Percentiles rank a stretch among this genome's conserved stretches.
phyloP scores from a whole-genome alignment of 2,329 filamentous ascomycete species.

The Xylariales sp. region DNA sequence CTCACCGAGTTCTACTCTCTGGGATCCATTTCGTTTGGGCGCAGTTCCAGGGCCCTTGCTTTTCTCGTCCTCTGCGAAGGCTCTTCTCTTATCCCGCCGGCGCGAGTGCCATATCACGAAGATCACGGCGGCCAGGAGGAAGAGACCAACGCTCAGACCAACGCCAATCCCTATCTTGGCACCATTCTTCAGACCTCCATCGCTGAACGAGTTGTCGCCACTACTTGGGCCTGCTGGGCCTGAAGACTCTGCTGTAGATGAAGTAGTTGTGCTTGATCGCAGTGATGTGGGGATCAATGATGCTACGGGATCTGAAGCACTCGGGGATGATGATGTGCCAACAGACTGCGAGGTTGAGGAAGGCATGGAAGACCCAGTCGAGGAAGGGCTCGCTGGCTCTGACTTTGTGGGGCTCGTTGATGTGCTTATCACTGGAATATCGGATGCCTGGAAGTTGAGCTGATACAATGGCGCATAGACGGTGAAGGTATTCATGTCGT shows the following conservation, averaged over 20 bases:
- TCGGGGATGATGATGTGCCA: background rate
- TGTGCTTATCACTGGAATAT: background rate
- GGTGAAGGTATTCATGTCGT: slow-evolving; percentile 5
- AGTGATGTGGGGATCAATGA: slow-evolving; percentile 4
- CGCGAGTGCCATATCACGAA: slow-evolving; percentile 1
- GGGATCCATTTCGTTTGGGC: background rate
- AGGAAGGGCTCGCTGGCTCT: background rate
- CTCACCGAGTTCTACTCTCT: background rate
- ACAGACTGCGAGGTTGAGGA: too few species aligned
- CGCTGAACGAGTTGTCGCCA: background rate
- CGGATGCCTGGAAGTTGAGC: slow-evolving; percentile 3
- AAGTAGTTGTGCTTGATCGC: slow-evolving; percentile 4
- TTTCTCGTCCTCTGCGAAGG: background rate
- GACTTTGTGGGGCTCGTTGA: background rate
- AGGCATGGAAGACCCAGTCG: background rate
- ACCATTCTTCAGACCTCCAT: background rate
- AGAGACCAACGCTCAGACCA: slow-evolving; percentile 1
- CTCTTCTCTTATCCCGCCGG: background rate
- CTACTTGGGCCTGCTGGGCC: background rate
- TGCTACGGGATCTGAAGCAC: slow-evolving; percentile 4
- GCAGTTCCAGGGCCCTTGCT: background rate
- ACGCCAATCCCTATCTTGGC: slow-evolving; percentile 6
- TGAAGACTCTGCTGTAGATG: background rate
- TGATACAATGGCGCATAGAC: slow-evolving; percentile 3
- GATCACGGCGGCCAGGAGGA: background rate